Conservation (phyloP, 2,329 filamentous ascomycete species). For the Penicillium oxalicum region DNA sequence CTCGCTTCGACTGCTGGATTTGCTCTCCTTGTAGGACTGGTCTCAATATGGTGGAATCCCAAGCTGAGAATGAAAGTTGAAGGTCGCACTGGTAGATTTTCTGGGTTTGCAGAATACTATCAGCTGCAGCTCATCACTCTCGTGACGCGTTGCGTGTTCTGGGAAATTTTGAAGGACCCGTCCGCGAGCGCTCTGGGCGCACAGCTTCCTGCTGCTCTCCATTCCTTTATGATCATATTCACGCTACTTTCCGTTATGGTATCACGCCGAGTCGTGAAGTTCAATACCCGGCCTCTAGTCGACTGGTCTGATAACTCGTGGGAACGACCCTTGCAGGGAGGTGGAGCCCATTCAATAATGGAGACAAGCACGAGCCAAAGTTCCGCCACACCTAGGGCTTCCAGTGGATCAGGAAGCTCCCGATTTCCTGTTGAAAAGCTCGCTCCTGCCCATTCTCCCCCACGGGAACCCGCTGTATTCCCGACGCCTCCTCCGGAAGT, state of each 20-base stretch:
- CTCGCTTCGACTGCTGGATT: conserved; percentile 32
- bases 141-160: conserved; percentile 39
- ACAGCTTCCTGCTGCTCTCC: conserved; percentile 29
- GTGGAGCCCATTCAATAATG: conserved; percentile 13
- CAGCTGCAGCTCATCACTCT: conserved; percentile 43
- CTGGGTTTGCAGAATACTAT: conserved; percentile 43
- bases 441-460: conserved; percentile 23
- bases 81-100: conserved; percentile 37
- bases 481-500: conserved; percentile 36
- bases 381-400: conserved; percentile 13
- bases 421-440: conserved; percentile 41
- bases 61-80: conserved; percentile 41
- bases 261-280: conserved; percentile 35
- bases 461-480: conserved; percentile 21
- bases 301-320: conserved; percentile 37
- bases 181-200: conserved; percentile 28
- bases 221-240: conserved; percentile 37
- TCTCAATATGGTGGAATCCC: conserved; percentile 48
- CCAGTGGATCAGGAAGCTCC: conserved; percentile 12
- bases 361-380: conserved; percentile 13
- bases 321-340: conserved; percentile 20
- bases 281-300: conserved; percentile 39
- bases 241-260: conserved; percentile 34
- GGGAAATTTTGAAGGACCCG: conserved; percentile 40
- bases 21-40: conserved; percentile 38